phyloP scores from a whole-genome alignment of 805 yeast species.

The Candida parachauliodes region DNA sequence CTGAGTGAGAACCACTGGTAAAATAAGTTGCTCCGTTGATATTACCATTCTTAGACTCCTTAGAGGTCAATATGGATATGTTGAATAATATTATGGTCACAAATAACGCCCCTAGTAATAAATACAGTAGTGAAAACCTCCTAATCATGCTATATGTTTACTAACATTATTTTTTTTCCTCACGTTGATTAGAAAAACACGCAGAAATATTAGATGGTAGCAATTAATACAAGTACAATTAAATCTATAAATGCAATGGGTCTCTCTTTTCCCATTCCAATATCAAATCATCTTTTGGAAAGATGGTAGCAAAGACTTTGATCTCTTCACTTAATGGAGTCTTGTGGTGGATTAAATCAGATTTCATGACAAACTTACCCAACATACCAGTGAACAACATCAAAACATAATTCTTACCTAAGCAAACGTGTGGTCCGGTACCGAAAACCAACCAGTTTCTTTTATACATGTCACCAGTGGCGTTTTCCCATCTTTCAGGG shows the following conservation, averaged over 20 bases:
- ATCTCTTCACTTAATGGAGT: slow-evolving; percentile 88
- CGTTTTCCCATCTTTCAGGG: slow-evolving; percentile 95
- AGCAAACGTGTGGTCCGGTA: slow-evolving; percentile 93
- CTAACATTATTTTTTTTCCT: no score
- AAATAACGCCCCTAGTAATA: slow-evolving; percentile 4
- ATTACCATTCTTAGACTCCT: not conserved
- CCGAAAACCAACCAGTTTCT: slow-evolving; percentile 97
- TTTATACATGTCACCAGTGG: slow-evolving; percentile 69
- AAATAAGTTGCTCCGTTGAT: slow-evolving; percentile 8
- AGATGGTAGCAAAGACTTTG: slow-evolving; percentile 95
- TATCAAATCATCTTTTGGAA: slow-evolving; percentile 93
- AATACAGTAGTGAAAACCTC: slow-evolving; percentile 9
- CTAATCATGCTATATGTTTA: slow-evolving; percentile 8
- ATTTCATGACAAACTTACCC: slow-evolving; percentile 82
- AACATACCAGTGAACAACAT: slow-evolving; percentile 84
- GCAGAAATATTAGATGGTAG: not conserved
- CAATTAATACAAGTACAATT: no score
- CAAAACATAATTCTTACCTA: slow-evolving; percentile 92
- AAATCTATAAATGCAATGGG: slow-evolving; percentile 24
- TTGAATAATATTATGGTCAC: slow-evolving; percentile 5
- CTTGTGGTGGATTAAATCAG: slow-evolving; percentile 77
- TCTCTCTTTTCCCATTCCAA: slow-evolving; percentile 70
- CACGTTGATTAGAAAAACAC: not conserved
- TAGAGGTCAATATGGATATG: not conserved
- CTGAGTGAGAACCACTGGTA: slow-evolving; percentile 2